A percentile compares a stretch with the other conserved stretches of the same genome.
Evolutionary conservation across 2,329 filamentous ascomycete species (phyloP).

Genomic region (Atkinsonella texensis): DNA sequence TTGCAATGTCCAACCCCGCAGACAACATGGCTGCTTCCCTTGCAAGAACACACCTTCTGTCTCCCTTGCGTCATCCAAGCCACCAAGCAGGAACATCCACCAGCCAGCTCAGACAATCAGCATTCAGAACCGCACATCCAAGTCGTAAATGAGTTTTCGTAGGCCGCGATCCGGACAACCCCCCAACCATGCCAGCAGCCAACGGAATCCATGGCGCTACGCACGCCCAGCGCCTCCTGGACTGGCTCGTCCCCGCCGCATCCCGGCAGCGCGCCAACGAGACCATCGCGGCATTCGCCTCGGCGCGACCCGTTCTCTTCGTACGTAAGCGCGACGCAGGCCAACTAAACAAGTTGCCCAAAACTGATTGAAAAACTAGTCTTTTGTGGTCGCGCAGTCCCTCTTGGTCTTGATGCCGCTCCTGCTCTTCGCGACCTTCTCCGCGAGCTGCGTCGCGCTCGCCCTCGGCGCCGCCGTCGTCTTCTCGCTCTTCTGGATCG

Average conservation of each 20-base stretch:
- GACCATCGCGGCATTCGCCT: slow-evolving; percentile 42
- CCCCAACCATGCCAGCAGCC: slow-evolving; percentile 8
- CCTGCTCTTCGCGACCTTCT: slow-evolving; percentile 56
- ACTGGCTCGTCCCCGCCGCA: slow-evolving; percentile 45
- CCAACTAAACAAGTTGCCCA: no score
- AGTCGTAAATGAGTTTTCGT: no score
- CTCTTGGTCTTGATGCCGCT: slow-evolving; percentile 55
- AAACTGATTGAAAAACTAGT: slow-evolving; percentile 28
- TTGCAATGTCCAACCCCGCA: no score
- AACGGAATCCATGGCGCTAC: no score
- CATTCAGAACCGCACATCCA: no score
- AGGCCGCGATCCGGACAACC: not conserved
- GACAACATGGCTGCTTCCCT: no score
- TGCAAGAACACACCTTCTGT: not conserved
- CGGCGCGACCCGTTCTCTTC: slow-evolving; percentile 55
- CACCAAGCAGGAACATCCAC: no score
- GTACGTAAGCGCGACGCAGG: no score
- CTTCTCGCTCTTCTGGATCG: slow-evolving; percentile 57
- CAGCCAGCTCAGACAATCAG: no score
- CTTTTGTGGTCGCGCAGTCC: slow-evolving; percentile 55
- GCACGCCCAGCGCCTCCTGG: slow-evolving; percentile 31
- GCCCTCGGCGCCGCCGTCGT: slow-evolving; percentile 48
- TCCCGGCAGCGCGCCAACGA: slow-evolving; percentile 38
- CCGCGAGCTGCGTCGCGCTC: slow-evolving; percentile 48
- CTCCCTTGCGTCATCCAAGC: slow-evolving; percentile 1